Percentiles rank a stretch among this genome's conserved stretches.
phyloP scores from a whole-genome alignment of 805 yeast genomes.

The Teunomyces atbi region DNA sequence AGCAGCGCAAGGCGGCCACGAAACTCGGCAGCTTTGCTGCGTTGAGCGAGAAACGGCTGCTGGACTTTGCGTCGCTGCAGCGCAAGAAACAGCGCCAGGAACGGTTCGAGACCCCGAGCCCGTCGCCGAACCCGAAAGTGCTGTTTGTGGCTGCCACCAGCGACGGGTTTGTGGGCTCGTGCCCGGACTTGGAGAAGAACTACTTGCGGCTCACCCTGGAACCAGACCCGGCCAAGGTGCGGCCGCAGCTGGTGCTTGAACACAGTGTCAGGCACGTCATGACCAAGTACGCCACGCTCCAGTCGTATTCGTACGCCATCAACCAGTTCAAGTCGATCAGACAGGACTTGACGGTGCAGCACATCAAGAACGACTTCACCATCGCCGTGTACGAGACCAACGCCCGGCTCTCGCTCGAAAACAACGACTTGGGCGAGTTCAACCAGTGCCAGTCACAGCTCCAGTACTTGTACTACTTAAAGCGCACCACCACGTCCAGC shows the following conservation, averaged over 20 bases:
- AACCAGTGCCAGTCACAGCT: conserved; percentile 92
- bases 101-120: conserved; percentile 41
- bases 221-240: conserved; percentile 79
- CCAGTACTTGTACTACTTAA: conserved; percentile 53
- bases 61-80: conserved; percentile 25
- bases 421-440: conserved; percentile 86
- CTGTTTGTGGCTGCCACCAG: conserved; percentile 1
- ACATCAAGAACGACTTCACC: conserved; percentile 74
- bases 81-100: conserved; percentile 45
- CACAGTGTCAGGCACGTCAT: conserved; percentile 56
- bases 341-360: conserved; percentile 92
- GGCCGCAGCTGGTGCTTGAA: conserved; percentile 66
- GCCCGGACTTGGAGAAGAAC: conserved; percentile 66
- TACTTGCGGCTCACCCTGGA: conserved; percentile 86
- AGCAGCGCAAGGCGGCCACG: too few species aligned
- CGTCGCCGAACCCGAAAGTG: not conserved
- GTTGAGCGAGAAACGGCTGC: conserved; percentile 6
- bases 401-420: conserved; percentile 80
- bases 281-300: conserved; percentile 46
- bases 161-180: conserved; percentile 54
- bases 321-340: conserved; percentile 90
- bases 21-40: conserved; percentile 4
- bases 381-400: conserved; percentile 80
- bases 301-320: conserved; percentile 71
- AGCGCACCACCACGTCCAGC: conserved; percentile 30